Percentiles rank a stretch among this genome's conserved stretches.
These are phyloP conservation scores for Hemileia vastatrix DNA, from an alignment of 1,284 basidiomycete genomes.

Conservation along the genomic window DNA sequence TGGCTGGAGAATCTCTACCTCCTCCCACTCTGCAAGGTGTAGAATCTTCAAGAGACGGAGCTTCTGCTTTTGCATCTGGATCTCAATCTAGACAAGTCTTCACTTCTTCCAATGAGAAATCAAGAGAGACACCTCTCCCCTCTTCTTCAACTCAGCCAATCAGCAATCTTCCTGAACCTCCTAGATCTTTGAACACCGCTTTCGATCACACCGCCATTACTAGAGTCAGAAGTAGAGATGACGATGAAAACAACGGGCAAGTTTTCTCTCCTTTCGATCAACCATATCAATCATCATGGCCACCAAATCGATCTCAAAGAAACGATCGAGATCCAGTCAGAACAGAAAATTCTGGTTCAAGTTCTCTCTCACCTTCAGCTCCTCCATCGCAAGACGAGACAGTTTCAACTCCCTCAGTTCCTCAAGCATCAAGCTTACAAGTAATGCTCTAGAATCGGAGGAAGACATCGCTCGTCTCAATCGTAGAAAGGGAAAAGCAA, in stretches of 20 bases:
- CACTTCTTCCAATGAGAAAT: conserved; percentile 22
- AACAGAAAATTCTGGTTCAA: too few species aligned
- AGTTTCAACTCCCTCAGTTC: neutral
- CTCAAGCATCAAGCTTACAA: conserved; percentile 26
- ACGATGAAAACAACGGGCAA: neutral
- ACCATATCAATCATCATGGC: conserved; percentile 26
- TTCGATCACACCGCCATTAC: conserved; percentile 8
- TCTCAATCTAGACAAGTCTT: neutral
- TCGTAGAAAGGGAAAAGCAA: neutral
- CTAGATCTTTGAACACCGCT: conserved; percentile 24
- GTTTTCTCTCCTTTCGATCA: conserved; percentile 30
- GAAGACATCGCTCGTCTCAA: neutral
- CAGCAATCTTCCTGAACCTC: conserved; percentile 26
- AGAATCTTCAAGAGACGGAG: neutral
- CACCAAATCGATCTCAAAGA: conserved; percentile 5
- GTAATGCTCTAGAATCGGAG: neutral
- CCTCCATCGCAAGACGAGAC: too few species aligned
- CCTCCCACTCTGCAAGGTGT: neutral
- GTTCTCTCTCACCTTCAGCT: too few species aligned
- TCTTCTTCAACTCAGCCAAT: conserved; percentile 2
- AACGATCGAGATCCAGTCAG: too few species aligned
- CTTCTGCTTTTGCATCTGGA: neutral
- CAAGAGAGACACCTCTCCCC: conserved; percentile 21
- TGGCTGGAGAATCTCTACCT: conserved; percentile 24
- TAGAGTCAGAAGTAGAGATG: neutral